Evolutionary conservation across 2,329 filamentous ascomycete species (phyloP).

Genomic region (Diplodia intermedia): DNA sequence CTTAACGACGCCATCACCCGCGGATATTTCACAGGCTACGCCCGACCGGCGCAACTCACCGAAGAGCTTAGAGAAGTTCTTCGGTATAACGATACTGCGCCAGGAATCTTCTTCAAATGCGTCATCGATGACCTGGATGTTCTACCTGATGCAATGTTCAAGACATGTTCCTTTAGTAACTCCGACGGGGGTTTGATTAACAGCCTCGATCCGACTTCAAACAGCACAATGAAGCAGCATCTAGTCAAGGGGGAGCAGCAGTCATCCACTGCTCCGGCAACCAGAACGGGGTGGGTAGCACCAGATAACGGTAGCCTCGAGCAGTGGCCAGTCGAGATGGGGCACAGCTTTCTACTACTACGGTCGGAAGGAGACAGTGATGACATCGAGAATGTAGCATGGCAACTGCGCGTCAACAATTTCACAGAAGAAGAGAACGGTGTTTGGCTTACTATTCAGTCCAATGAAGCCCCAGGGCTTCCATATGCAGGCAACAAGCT

Average conservation of each 20-base stretch:
- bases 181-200: neutral
- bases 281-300: neutral
- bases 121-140: neutral
- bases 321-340: slow-evolving; percentile 9
- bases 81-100: neutral
- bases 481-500: neutral
- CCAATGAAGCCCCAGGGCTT: neutral
- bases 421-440: neutral
- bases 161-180: neutral
- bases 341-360: neutral
- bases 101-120: neutral
- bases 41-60: neutral
- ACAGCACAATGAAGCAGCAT: neutral
- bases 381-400: neutral
- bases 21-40: neutral
- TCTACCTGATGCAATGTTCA: slow-evolving; percentile 1
- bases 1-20: neutral
- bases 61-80: neutral
- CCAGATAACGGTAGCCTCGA: neutral
- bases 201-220: slow-evolving; percentile 8
- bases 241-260: too few species aligned
- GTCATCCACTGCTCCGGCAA: neutral
- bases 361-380: neutral
- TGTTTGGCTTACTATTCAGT: neutral
- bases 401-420: neutral